Evolutionary conservation across 306 rosid genomes (phyloP).

Genomic region (Styphnolobium japonicum): DNA sequence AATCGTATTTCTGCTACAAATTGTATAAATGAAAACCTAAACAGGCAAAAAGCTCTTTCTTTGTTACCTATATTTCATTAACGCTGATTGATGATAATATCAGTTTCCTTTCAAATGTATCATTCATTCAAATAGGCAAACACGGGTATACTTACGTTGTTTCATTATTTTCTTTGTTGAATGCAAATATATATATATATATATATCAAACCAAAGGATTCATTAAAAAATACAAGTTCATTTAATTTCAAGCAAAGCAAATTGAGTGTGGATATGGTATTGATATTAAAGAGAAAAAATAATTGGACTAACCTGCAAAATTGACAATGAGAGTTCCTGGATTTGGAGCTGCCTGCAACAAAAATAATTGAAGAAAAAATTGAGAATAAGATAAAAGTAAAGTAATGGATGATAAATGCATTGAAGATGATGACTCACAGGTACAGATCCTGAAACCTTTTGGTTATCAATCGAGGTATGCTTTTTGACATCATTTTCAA

Average conservation of each 20-base stretch:
- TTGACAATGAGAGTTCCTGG: conserved; percentile 57
- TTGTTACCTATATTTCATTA: conserved; percentile 41
- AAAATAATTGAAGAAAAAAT: conserved; percentile 1
- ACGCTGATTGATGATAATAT: background rate
- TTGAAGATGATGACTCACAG: conserved; percentile 44
- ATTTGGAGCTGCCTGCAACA: conserved; percentile 67
- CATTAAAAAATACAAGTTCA: too few species aligned
- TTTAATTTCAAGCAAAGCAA: too few species aligned
- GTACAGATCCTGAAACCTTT: conserved; percentile 75
- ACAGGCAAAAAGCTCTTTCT: conserved; percentile 21
- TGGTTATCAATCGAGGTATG: conserved; percentile 59
- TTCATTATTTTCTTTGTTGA: too few species aligned
- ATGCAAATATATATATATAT: too few species aligned
- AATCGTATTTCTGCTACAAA: conserved; percentile 31
- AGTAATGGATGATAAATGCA: background rate
- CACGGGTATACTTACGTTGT: too few species aligned
- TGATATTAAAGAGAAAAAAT: background rate
- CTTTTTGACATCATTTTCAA: conserved; percentile 78
- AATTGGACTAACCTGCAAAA: conserved; percentile 56
- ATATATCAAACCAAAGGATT: too few species aligned
- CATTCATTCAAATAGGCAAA: too few species aligned
- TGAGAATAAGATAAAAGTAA: background rate
- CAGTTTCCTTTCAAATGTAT: conserved; percentile 35
- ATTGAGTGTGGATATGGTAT: background rate
- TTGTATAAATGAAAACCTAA: conserved; percentile 12